These are phyloP conservation scores for Xylaria sp. DNA, from an alignment of 2,329 filamentous ascomycete genomes.

Conservation along the genomic window DNA sequence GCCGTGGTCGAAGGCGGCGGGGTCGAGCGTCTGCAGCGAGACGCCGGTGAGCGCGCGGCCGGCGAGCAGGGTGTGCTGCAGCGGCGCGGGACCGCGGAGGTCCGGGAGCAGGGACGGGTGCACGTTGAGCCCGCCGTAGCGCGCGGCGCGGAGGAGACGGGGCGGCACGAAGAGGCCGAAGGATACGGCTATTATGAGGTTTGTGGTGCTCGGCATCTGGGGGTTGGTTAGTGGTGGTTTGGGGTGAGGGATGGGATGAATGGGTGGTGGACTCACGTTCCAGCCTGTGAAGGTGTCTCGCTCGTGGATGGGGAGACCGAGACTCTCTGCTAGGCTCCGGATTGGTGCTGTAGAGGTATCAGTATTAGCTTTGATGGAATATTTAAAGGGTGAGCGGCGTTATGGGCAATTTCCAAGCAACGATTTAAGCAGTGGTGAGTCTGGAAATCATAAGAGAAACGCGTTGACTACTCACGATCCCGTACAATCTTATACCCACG, in stretches of 20 bases:
- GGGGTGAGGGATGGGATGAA: not conserved
- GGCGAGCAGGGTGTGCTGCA: conserved; percentile 81
- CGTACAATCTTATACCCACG: conserved; percentile 72
- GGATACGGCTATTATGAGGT: conserved; percentile 89
- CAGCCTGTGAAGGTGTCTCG: conserved; percentile 84
- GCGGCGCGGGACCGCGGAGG: conserved; percentile 82
- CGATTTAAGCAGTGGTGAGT: not conserved
- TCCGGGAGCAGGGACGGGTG: conserved; percentile 91
- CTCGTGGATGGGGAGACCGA: conserved; percentile 73
- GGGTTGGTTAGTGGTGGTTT: not conserved
- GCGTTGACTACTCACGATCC: conserved; percentile 63
- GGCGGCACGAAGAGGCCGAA: conserved; percentile 89
- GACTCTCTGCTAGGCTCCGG: conserved; percentile 64
- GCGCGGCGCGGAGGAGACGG: conserved; percentile 70
- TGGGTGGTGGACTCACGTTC: conserved; percentile 58
- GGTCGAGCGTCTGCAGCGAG: conserved; percentile 85
- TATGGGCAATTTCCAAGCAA: not conserved
- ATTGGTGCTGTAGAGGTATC: conserved; percentile 67
- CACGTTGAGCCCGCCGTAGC: conserved; percentile 89
- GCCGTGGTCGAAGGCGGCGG: conserved; percentile 78
- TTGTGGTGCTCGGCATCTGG: conserved; percentile 65
- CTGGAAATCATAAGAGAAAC: not conserved
- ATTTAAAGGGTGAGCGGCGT: not conserved
- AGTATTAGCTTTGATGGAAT: conserved; percentile 2
- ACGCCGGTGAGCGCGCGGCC: conserved; percentile 70